Evolutionary conservation across 805 yeast genomes (phyloP).

Genomic region (Metschnikowia rubicola): DNA sequence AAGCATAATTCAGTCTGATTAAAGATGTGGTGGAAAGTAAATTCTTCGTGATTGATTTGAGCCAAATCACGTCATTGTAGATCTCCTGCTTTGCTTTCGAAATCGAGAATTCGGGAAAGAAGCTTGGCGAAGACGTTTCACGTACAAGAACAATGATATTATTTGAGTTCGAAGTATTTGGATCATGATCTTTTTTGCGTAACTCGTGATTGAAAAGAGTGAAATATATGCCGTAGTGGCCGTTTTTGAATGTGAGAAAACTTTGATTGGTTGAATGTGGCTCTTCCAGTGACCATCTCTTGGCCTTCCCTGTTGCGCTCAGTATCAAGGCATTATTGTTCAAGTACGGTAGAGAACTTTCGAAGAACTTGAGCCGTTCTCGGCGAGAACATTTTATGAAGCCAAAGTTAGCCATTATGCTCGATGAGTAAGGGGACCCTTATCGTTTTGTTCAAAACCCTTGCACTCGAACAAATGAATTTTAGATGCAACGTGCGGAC

Average conservation of each 20-base stretch:
- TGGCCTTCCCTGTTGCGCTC: slow-evolving; percentile 8
- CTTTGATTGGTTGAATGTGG: slow-evolving; percentile 25
- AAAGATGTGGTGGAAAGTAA: slow-evolving; percentile 22
- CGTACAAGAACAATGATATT: slow-evolving; percentile 11
- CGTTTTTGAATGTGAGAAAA: slow-evolving; percentile 29
- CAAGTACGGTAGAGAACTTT: slow-evolving; percentile 25
- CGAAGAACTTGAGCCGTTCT: slow-evolving; percentile 24
- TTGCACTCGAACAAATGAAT: too few relatives aligned
- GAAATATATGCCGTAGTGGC: slow-evolving; percentile 44
- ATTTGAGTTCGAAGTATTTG: neutral
- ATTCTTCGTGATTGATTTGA: slow-evolving; percentile 22
- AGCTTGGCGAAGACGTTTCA: neutral
- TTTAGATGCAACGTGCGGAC: too few relatives aligned
- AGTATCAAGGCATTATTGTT: slow-evolving; percentile 11
- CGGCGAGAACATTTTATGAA: slow-evolving; percentile 11
- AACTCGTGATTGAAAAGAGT: slow-evolving; percentile 37
- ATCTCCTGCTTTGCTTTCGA: slow-evolving; percentile 31
- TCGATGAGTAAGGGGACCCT: neutral
- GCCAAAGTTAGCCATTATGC: slow-evolving; percentile 11
- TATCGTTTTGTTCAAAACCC: too few relatives aligned
- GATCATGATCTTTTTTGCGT: slow-evolving; percentile 18
- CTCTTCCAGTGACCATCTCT: slow-evolving; percentile 21
- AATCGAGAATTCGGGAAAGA: slow-evolving; percentile 25
- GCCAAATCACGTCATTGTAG: slow-evolving; percentile 23
- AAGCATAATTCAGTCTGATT: slow-evolving; percentile 10